These are phyloP conservation scores for Herpetospermum pedunculosum DNA, from an alignment of 306 rosid species.

Conservation along the genomic window DNA sequence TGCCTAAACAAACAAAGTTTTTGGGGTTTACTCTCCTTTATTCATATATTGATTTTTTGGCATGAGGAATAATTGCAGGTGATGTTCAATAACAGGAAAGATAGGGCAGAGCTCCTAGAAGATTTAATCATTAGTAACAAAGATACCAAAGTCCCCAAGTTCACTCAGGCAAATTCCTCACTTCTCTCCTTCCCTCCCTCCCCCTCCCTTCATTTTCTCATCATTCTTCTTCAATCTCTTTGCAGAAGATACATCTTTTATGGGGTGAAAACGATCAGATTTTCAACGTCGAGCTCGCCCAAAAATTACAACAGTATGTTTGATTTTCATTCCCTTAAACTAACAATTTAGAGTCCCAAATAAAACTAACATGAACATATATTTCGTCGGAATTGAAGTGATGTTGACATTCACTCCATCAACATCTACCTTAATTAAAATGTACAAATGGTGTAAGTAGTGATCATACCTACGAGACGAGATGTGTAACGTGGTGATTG, in stretches of 20 bases:
- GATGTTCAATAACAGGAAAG: conserved; percentile 83
- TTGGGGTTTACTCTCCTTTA: no score
- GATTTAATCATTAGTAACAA: conserved; percentile 39
- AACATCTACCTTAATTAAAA: no score
- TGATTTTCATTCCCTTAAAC: neutral
- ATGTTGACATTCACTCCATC: no score
- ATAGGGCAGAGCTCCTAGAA: conserved; percentile 64
- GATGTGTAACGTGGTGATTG: no score
- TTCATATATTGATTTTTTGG: no score
- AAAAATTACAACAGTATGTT: conserved; percentile 56
- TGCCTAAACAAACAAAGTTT: no score
- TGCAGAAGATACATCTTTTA: conserved; percentile 69
- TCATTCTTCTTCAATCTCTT: neutral
- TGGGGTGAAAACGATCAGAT: conserved; percentile 90
- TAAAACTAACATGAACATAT: no score
- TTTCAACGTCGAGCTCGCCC: conserved; percentile 63
- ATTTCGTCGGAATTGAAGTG: no score
- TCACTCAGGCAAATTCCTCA: conserved; percentile 43
- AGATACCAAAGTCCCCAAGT: conserved; percentile 37
- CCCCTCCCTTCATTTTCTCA: neutral
- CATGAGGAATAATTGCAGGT: conserved; percentile 33
- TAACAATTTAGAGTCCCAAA: neutral
- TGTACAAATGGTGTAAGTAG: neutral
- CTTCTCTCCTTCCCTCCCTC: neutral
- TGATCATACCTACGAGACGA: neutral